Base-by-base conservation (phyloP, 441 rosid species). In the Syzygium malaccense region DNA sequence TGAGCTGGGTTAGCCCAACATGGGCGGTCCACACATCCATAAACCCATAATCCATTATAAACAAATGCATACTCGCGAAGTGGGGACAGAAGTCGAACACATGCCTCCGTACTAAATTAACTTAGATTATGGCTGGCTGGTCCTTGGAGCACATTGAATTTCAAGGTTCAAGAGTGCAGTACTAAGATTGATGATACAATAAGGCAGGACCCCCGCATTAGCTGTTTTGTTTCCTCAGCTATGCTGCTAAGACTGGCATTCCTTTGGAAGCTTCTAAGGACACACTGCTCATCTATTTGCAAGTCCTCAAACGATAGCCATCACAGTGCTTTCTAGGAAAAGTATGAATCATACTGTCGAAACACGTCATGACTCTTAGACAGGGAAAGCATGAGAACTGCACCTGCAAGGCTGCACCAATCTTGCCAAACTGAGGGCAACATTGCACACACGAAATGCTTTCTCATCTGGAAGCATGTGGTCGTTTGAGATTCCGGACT, bases 341-440 rank as follows among this genome's bases (percentile, higher is more conserved):
- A 58, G 64, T 58, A 58, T 25, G 6, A 25, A 55, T 55, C 56
- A 55, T 55, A 56, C 58, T 56, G 60, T 56, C 13, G 26, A 56
- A 56, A 56, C 60, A 56, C 2, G 28, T 8, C 26, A 23, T 56
- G 60, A 23, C 26, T 20, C 60, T 56, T 8, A 37, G 53, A 68
- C 8, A 23, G 17, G 85, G 88, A 62, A 86, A 64, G 58, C 86
- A 87, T 30, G 75, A 57, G 83, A 86, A 83, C 68, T 87, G 84
- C 45, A 98, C 98, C 99, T 97, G 99, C 48, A 45, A 45, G 48
- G 48, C 48, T 45, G 48, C 87, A 96, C 99, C 88, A 98, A 92
- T 93, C 96, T 95, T 92, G 98, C 94, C 93, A 98, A 92, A 89
- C 97, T 95, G 91, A 96, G 99, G 92, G 99, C 98, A 92, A 98